These are phyloP conservation scores for Backusella tuberculispora DNA, from an alignment of 192 early-diverging fungal species.

Conservation along the genomic window DNA sequence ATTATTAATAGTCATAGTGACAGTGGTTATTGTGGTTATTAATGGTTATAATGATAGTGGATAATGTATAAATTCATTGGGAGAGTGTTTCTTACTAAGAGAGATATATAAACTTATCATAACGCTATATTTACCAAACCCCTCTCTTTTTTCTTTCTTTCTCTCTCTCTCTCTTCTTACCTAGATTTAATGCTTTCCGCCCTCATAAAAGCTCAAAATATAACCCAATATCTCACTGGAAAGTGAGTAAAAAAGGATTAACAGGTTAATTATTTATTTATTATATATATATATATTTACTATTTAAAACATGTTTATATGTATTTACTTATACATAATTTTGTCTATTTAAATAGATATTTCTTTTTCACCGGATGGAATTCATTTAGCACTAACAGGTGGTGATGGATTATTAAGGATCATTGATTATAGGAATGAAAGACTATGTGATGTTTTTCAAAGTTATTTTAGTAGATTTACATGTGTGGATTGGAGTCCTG, in stretches of 20 bases:
- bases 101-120: background rate
- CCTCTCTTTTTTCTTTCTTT: too few relatives aligned
- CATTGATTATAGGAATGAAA: conserved; percentile 74
- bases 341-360: conserved; percentile 52
- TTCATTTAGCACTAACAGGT: conserved; percentile 77
- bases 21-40: background rate
- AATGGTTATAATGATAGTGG: background rate
- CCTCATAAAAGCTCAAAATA: conserved; percentile 27
- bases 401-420: conserved; percentile 83
- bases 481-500: conserved; percentile 92
- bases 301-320: background rate
- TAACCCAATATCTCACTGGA: conserved; percentile 40
- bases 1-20: background rate
- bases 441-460: conserved; percentile 76
- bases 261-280: conserved; percentile 16
- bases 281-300: background rate
- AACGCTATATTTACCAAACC: too few relatives aligned
- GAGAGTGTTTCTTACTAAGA: too few relatives aligned
- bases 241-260: conserved; percentile 35
- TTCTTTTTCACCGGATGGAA: conserved; percentile 85
- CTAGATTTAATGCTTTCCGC: conserved; percentile 19
- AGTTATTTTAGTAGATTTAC: conserved; percentile 87
- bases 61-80: too few relatives aligned
- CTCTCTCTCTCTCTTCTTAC: too few relatives aligned
- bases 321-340: background rate